These are phyloP conservation scores for Fragaria iinumae DNA, from an alignment of 306 rosid genomes.

Conservation along the genomic window DNA sequence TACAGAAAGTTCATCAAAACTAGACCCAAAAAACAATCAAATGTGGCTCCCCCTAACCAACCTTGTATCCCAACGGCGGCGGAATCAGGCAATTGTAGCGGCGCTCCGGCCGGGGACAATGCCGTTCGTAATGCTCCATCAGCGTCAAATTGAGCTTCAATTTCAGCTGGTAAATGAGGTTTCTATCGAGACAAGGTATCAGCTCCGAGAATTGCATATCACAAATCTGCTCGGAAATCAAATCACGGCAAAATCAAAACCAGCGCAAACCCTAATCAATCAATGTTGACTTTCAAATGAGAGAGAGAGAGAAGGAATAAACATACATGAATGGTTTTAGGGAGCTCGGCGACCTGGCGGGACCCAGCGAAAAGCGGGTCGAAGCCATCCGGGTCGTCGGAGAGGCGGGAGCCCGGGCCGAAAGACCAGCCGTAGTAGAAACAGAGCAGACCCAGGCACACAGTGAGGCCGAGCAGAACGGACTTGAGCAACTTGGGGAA, in stretches of 20 bases:
- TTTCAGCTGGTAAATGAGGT: conserved; percentile 43
- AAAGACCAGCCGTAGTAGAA: conserved; percentile 44
- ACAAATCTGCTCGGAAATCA: conserved; percentile 32
- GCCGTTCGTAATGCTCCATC: conserved; percentile 69
- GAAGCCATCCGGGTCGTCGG: conserved; percentile 31
- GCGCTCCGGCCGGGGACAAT: conserved; percentile 53
- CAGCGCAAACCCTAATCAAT: background rate
- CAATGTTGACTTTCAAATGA: background rate
- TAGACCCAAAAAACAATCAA: background rate
- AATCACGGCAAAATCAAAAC: background rate
- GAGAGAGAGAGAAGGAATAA: background rate
- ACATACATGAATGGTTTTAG: conserved; percentile 45
- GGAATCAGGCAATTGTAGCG: conserved; percentile 57
- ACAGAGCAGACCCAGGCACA: conserved; percentile 39
- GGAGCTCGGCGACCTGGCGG: conserved; percentile 23
- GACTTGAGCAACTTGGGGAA: conserved; percentile 28
- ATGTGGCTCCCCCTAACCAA: background rate
- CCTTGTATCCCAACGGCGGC: conserved; percentile 59
- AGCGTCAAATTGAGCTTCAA: conserved; percentile 47
- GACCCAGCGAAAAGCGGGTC: conserved; percentile 30
- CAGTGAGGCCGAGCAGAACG: conserved; percentile 30
- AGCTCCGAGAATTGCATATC: conserved; percentile 46
- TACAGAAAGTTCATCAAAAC: conserved; percentile 18
- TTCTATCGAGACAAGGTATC: conserved; percentile 63
- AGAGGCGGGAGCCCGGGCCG: conserved; percentile 52